Evolutionary conservation across 2,329 filamentous ascomycete genomes (phyloP), one percentile per base, ranked within the genome.

Genomic region (Pseudohalonectria lignicola): DNA sequence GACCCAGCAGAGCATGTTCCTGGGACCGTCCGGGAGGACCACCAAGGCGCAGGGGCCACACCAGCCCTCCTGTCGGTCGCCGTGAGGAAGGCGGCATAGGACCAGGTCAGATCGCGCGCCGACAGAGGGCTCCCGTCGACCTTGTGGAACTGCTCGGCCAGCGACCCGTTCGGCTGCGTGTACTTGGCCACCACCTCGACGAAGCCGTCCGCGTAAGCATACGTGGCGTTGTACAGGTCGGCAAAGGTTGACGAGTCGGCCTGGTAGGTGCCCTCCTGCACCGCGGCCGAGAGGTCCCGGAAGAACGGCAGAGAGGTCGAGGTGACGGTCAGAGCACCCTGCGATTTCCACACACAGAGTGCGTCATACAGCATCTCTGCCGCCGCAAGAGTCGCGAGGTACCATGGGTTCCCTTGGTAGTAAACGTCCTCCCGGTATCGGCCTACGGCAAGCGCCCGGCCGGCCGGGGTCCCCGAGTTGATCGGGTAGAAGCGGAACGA

Each of bases 291-390:
- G 7, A 86, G 62, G 46, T 79, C 78, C 43, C 64, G 56, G 71
- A 88, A 92, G 64, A 92, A 90, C 7, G 71, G 52, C 8, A 86
- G 64, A 0, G 82, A 86, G 2, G 67, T 68, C 0, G 65, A 60
- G 5, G 75, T 80, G 34, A 90, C 71, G 1, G 68, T 71, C 49
- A 93, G 69, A 5, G 67, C 77, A 1, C 76, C 77, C 19, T 67
- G 56, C 26, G 64, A 58, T 44, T 79, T 67, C 82, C 82, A 90
- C 36, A 81, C 76, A 46, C 80, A 79, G 2, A 87, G 51, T 1
- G 85, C 80, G 48, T 83, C 79, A 54, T 87, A 90, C 3, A 93
- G 70, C 52, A 84, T 79, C 57, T 92, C 85, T 3, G 84, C 86
- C 1, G 82, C 82, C 2, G 82, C 83, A 21, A 86, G 66, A 1